phyloP scores from a whole-genome alignment of 1,139 yeast species.

The Nakaseomyces uthaithaninus region DNA sequence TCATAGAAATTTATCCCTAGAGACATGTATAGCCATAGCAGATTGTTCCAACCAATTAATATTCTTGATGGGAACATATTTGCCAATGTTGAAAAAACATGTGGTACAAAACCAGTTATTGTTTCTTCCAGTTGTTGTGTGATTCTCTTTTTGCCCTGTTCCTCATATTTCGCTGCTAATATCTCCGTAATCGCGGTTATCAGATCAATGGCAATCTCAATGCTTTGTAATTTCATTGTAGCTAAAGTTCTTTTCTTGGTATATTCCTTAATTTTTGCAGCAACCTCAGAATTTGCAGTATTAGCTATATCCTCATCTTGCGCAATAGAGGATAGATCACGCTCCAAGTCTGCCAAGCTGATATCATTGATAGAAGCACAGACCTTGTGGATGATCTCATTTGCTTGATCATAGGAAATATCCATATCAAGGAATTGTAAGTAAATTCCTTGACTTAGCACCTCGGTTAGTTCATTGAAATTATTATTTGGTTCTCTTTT shows the following conservation, averaged over 20 bases:
- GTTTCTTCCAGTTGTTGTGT: slow-evolving; percentile 30
- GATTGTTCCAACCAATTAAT: slow-evolving; percentile 61
- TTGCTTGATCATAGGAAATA: slow-evolving; percentile 21
- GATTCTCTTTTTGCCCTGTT: slow-evolving; percentile 16
- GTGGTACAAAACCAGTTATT: slow-evolving; percentile 36
- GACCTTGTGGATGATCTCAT: slow-evolving; percentile 31
- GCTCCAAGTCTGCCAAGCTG: slow-evolving; percentile 35
- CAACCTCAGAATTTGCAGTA: slow-evolving; percentile 35
- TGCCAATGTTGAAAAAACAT: slow-evolving; percentile 36
- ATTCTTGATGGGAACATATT: slow-evolving; percentile 45
- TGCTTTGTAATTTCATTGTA: slow-evolving; percentile 48
- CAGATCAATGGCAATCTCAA: slow-evolving; percentile 66
- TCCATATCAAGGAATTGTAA: slow-evolving; percentile 47
- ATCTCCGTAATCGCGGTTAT: slow-evolving; percentile 67
- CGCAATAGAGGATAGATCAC: slow-evolving; percentile 13
- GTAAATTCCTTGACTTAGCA: slow-evolving; percentile 52
- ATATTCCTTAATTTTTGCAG: slow-evolving; percentile 35
- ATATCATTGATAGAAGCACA: slow-evolving; percentile 32
- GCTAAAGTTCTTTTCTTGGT: slow-evolving; percentile 40
- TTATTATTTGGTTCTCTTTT: slow-evolving; percentile 19
- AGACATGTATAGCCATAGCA: slow-evolving; percentile 43
- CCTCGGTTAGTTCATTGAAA: slow-evolving; percentile 40
- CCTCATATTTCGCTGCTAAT: slow-evolving; percentile 32
- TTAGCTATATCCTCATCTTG: slow-evolving; percentile 34
- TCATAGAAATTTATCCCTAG: slow-evolving; percentile 15